These are phyloP conservation scores for Saturnispora besseyi DNA, from an alignment of 805 yeast genomes.

Conservation along the genomic window DNA sequence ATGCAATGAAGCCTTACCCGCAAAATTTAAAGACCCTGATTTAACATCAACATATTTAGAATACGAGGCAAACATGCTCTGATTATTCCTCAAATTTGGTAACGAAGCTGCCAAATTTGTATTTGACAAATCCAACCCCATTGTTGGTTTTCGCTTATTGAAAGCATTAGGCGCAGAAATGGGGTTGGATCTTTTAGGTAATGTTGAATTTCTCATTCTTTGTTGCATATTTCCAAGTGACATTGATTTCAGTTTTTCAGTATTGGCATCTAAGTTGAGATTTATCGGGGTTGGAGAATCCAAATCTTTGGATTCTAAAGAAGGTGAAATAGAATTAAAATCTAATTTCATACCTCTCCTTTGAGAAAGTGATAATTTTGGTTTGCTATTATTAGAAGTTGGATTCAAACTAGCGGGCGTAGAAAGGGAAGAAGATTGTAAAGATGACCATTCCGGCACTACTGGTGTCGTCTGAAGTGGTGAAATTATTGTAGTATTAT, in stretches of 20 bases:
- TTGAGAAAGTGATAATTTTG: slow-evolving; percentile 41
- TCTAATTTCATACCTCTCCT: slow-evolving; percentile 47
- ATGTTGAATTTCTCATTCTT: slow-evolving; percentile 18
- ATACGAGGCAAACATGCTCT: slow-evolving; percentile 65
- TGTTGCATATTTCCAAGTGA: slow-evolving; percentile 2
- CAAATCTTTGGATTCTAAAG: not conserved
- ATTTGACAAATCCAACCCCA: slow-evolving; percentile 7
- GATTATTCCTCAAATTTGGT: not conserved
- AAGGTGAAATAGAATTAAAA: slow-evolving; percentile 19
- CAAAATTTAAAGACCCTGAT: slow-evolving; percentile 84
- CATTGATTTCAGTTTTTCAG: not conserved
- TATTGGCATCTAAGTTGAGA: not conserved
- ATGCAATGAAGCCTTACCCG: slow-evolving; percentile 87
- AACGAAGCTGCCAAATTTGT: not conserved
- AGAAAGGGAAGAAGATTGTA: not conserved
- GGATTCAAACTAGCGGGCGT: not conserved
- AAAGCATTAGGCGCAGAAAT: not conserved
- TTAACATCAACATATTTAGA: slow-evolving; percentile 85
- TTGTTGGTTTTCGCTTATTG: slow-evolving; percentile 11
- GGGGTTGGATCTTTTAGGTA: slow-evolving; percentile 20
- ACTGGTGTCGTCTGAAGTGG: not conserved
- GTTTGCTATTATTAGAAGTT: slow-evolving; percentile 4
- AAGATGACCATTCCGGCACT: not conserved
- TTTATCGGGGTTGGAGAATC: not conserved
- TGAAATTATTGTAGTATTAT: not conserved